These are phyloP conservation scores for Saccharomycopsis olivae DNA, from an alignment of 805 yeast species.

Conservation along the genomic window DNA sequence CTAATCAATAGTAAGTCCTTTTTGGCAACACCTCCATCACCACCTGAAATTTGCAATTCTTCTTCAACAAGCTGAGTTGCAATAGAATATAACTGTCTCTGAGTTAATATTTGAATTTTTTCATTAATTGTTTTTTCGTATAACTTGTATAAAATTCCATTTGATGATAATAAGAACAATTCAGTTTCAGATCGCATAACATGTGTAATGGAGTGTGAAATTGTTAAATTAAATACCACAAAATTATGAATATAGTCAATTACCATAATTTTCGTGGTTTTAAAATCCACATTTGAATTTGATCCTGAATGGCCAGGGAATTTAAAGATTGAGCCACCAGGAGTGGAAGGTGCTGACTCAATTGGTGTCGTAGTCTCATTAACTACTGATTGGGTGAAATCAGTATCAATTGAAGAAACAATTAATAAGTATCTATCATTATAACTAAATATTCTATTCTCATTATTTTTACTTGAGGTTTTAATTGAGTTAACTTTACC, in stretches of 20 bases:
- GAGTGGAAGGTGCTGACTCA: constrained; percentile 19
- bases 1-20: constrained; percentile 32
- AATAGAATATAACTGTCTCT: constrained; percentile 57
- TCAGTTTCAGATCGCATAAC: constrained; percentile 40
- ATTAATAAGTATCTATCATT: constrained; percentile 39
- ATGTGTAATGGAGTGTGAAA: constrained; percentile 54
- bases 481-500: constrained; percentile 16
- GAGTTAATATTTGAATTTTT: constrained; percentile 57
- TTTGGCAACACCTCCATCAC: constrained; percentile 20
- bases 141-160: constrained; percentile 62
- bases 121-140: constrained; percentile 58
- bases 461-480: constrained; percentile 15
- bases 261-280: constrained; percentile 28
- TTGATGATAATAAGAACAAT: constrained; percentile 53
- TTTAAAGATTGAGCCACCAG: constrained; percentile 11
- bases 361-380: background rate
- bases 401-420: constrained; percentile 37
- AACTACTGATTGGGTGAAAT: constrained; percentile 7
- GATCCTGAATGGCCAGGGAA: too few relatives aligned
- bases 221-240: constrained; percentile 55
- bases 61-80: constrained; percentile 59
- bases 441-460: constrained; percentile 10
- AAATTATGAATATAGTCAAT: constrained; percentile 63
- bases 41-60: constrained; percentile 17
- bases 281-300: constrained; percentile 5